A percentile compares a stretch with the other conserved stretches of the same genome.
These are phyloP conservation scores for Plasmodium fragile DNA, from an alignment of 169 alveolate genomes.

Conservation along the genomic window DNA sequence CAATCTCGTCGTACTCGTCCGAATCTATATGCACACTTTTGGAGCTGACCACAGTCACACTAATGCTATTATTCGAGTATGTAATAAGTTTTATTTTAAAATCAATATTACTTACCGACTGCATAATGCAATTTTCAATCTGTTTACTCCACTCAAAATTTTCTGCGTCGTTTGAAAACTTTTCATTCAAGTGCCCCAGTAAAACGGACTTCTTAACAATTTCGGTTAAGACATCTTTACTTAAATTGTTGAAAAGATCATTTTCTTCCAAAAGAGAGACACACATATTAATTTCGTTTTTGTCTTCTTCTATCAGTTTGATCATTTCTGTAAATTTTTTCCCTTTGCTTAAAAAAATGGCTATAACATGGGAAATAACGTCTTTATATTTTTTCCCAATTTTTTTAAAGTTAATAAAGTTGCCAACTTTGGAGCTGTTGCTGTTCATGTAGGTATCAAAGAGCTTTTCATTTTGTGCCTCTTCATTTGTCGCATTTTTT, in stretches of 20 bases:
- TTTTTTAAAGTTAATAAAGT: conserved; percentile 62
- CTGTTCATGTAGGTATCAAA: conserved; percentile 56
- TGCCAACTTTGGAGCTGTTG: conserved; percentile 20
- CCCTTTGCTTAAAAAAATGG: conserved; percentile 16
- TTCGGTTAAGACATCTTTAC: conserved; percentile 20
- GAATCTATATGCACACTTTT: conserved; percentile 17
- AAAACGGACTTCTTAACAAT: conserved; percentile 48
- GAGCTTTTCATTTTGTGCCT: conserved; percentile 42
- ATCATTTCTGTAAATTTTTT: conserved; percentile 19
- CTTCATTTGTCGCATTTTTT: conserved; percentile 64
- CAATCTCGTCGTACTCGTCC: conserved; percentile 43
- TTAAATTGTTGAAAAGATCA: conserved; percentile 24
- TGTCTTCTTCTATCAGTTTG: conserved; percentile 34
- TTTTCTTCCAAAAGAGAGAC: conserved; percentile 10
- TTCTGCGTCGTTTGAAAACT: conserved; percentile 48
- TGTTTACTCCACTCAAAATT: conserved; percentile 57
- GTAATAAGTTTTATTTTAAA: conserved; percentile 27
- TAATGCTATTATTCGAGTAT: conserved; percentile 38
- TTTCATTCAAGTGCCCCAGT: conserved; percentile 53
- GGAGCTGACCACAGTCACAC: conserved; percentile 8
- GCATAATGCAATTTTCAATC: conserved; percentile 14
- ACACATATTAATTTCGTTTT: conserved; percentile 5
- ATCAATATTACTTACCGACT: conserved; percentile 13
- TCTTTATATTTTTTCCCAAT: conserved; percentile 68
- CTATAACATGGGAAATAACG: conserved; percentile 47